Evolutionary conservation across 192 early-diverging fungal species (phyloP), one percentile per base, ranked within the genome.

Genomic region (Backusella luteola): DNA sequence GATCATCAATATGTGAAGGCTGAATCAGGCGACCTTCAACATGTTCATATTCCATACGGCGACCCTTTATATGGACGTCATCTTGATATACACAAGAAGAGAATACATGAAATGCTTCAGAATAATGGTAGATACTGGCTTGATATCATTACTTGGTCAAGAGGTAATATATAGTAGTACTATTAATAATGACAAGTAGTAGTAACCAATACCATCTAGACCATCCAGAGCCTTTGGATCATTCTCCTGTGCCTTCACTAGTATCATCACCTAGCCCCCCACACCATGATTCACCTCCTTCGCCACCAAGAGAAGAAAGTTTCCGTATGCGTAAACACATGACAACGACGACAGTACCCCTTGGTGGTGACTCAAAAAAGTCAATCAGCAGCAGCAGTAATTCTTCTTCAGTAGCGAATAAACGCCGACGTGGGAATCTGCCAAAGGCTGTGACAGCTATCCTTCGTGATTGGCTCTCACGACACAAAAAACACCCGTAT

Each of bases 401-500:
- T 46, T 39, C 63, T 49, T 69, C 53, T 29, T 56, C 44, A 41
- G 69, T 71, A 26, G 49, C 69, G 32, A 77, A 52, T 35, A 80
- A 80, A 36, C 74, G 79, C 15, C 69, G 81, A 44, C 76, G 83
- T 15, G 83, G 83, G 19, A 84, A 84, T 70, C 73, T 84, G 7
- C 83, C 83, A 53, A 84, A 84, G 41, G 42, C 71, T 21, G 76
- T 77, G 21, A 81, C 80, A 23, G 80, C 84, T 35, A 83, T 86
- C 34, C 75, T 88, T 14, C 70, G 84, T 21, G 77, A 78, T 23
- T 88, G 87, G 87, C 74, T 88, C 15, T 42, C 73, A 34, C 77
- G 77, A 36, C 80, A 88, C 75, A 78, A 79, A 19, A 86, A 78
- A 23, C 85, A 88, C 66, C 87, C 87, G 19, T 88, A 87, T 74